Conservation (phyloP, 2,329 filamentous ascomycete genomes). For the Calonectria henricotiae region DNA sequence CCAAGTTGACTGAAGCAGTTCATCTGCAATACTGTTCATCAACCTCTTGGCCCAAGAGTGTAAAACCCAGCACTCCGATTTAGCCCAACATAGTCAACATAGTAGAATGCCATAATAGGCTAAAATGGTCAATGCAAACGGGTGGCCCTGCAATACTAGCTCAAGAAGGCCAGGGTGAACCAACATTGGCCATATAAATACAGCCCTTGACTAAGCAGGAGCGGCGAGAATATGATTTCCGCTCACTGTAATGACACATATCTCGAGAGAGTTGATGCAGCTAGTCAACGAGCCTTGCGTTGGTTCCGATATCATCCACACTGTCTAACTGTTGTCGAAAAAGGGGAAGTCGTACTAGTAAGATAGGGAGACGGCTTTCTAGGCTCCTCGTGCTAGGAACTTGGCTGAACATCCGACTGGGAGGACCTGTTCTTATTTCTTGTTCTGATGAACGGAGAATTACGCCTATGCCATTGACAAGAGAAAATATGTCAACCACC, state of each 20-base stretch:
- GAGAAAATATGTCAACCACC: slow-evolving; percentile 9
- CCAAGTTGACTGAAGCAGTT: slow-evolving; percentile 3
- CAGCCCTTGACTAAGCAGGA: background rate
- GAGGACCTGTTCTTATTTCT: slow-evolving; percentile 1
- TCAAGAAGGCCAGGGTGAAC: background rate
- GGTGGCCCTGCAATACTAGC: slow-evolving; percentile 1
- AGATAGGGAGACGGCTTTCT: background rate
- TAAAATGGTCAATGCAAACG: background rate
- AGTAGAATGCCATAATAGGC: background rate
- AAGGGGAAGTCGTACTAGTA: background rate
- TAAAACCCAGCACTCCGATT: slow-evolving; percentile 8
- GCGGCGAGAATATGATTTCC: background rate
- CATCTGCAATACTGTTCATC: slow-evolving; percentile 7
- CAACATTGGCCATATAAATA: slow-evolving; percentile 17
- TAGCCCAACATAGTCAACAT: background rate
- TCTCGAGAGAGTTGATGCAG: slow-evolving; percentile 1
- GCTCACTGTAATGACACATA: background rate
- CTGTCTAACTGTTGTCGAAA: background rate
- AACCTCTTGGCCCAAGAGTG: background rate
- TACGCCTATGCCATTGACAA: slow-evolving; percentile 13
- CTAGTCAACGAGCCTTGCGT: background rate
- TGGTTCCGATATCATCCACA: background rate
- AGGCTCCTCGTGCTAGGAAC: background rate
- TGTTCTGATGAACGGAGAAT: slow-evolving; percentile 3
- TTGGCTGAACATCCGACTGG: background rate